Conservation (phyloP, 2,329 filamentous ascomycete genomes). For the Colletotrichum noveboracense region DNA sequence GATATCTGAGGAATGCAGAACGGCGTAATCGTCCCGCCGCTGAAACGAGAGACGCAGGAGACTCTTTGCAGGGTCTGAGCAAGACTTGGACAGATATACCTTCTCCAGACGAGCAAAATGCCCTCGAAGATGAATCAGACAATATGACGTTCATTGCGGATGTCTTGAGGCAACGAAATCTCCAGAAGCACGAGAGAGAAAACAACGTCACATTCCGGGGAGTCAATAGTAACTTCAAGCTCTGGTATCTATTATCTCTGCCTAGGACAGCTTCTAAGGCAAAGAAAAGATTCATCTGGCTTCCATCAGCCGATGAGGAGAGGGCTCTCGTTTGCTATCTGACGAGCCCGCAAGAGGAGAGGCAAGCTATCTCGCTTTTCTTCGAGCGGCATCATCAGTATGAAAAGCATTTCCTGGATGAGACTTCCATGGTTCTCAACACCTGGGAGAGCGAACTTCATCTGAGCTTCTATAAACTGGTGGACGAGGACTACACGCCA, state of each 20-base stretch:
- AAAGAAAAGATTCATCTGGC: background rate
- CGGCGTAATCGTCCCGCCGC: background rate
- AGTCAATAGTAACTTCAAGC: background rate
- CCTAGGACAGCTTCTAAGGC: background rate
- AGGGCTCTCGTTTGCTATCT: background rate
- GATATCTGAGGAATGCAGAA: rapidly evolving
- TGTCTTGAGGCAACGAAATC: background rate
- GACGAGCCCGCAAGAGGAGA: background rate
- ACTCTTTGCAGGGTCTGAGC: background rate
- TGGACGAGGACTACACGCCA: rapidly evolving
- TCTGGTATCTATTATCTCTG: background rate
- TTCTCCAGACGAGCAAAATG: rapidly evolving
- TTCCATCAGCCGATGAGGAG: background rate
- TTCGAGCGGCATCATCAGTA: background rate
- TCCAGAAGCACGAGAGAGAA: background rate
- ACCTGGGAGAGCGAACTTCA: background rate
- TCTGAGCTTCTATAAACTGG: background rate
- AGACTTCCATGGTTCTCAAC: background rate
- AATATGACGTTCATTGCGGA: background rate
- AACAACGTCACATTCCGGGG: background rate
- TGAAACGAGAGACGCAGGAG: background rate
- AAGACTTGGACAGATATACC: background rate
- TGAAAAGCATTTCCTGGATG: background rate
- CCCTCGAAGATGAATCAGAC: background rate
- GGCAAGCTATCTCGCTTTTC: background rate